Evolutionary conservation across 352 stramenopile genomes (phyloP), one percentile per base, ranked within the genome.

Genomic region (Globisporangium paddicum): DNA sequence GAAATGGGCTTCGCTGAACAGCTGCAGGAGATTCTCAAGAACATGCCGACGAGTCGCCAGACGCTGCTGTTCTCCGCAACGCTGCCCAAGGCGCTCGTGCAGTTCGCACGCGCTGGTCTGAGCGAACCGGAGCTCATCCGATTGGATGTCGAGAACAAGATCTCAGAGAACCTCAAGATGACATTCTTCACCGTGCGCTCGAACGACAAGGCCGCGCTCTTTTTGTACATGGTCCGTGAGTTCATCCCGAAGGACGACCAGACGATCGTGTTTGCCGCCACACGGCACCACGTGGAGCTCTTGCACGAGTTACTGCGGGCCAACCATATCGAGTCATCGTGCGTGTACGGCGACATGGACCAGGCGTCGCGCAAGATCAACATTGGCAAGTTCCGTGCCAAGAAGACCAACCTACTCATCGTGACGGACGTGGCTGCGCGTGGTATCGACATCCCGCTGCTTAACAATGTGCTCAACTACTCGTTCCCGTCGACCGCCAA

Each of bases 1-100:
- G 98, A 99, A 71, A 99, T 99, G 97, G 98, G 98, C 16, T 99
- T 99, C 68, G 93, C 95, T 0, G 82, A 98, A 62, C 97, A 99
- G 74, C 72, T 99, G 51, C 78, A 98, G 49, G 84, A 98, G 69
- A 97, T 98, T 72, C 65, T 96, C 18, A 88, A 81, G 58, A 94
- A 82, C 48, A 96, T 98, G 81, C 90, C 94, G 2, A 71, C 72
- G 16, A 87, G 60, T 69, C 72, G 85, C 45, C 81, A 96, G 75
- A 98, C 93, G 41, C 68, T 98, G 58, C 72, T 98, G 18, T 98
- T 98, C 72, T 97, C 89, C 5, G 96, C 97, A 8, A 99, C 98
- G 11, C 86, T 99, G 76, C 97, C 98, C 6, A 97, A 98, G 68
- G 85, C 90, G 40, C 77, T 99, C 19, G 87, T 99, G 25, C 95